Evolutionary conservation across 345 rosid genomes (phyloP).

Genomic region (Hevea brasiliensis): DNA sequence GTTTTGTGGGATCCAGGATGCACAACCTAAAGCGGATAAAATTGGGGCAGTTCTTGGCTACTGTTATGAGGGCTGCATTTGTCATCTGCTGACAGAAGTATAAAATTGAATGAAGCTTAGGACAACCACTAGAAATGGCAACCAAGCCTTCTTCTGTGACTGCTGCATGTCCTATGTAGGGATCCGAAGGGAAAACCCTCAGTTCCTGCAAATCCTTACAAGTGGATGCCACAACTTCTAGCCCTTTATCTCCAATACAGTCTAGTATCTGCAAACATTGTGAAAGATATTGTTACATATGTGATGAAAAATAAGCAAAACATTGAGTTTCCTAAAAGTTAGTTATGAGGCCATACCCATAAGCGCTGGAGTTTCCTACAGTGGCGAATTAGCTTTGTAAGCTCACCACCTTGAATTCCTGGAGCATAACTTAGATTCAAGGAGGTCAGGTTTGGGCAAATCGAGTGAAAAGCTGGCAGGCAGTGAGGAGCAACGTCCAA

Average conservation of each 20-base stretch:
- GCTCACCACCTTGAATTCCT: slow-evolving; percentile 61
- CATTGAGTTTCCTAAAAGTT: background rate
- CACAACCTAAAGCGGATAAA: slow-evolving; percentile 80
- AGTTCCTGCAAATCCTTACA: slow-evolving; percentile 86
- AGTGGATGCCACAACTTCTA: slow-evolving; percentile 66
- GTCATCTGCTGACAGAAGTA: slow-evolving; percentile 98
- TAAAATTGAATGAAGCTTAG: slow-evolving; percentile 72
- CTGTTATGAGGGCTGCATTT: slow-evolving; percentile 79
- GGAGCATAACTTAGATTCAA: slow-evolving; percentile 91
- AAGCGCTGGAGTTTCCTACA: slow-evolving; percentile 76
- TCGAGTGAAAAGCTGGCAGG: slow-evolving; percentile 57
- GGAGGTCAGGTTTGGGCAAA: slow-evolving; percentile 57
- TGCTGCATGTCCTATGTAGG: slow-evolving; percentile 50
- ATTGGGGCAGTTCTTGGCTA: slow-evolving; percentile 80
- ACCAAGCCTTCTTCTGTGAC: slow-evolving; percentile 91
- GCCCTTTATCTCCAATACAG: slow-evolving; percentile 88
- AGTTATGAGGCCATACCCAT: slow-evolving; percentile 54
- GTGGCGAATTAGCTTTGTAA: slow-evolving; percentile 55
- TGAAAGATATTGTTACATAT: slow-evolving; percentile 4
- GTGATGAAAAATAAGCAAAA: background rate
- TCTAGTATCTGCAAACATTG: slow-evolving; percentile 73
- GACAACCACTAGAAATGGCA: slow-evolving; percentile 80
- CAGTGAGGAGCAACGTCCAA: slow-evolving; percentile 66
- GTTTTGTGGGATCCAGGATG: slow-evolving; percentile 70
- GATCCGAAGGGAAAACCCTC: slow-evolving; percentile 89